phyloP scores from a whole-genome alignment of 202 grass and related monocot genomes.

The Setaria viridis region DNA sequence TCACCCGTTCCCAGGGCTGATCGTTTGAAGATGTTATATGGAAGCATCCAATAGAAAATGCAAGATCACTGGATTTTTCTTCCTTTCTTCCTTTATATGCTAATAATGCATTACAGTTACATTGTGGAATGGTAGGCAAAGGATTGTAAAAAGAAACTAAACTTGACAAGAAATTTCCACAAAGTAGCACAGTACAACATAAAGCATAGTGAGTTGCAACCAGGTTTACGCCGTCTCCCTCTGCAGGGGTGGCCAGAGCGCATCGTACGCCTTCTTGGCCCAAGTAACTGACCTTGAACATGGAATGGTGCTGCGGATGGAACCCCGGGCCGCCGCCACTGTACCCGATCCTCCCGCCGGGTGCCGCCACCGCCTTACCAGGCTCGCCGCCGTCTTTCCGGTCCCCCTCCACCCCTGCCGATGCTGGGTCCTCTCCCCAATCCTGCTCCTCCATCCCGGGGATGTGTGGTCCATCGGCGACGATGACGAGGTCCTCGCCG shows the following conservation, averaged over 20 bases:
- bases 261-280: conserved; percentile 58
- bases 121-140: conserved; percentile 45
- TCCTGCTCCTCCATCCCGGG: conserved; percentile 79
- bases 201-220: conserved; percentile 67
- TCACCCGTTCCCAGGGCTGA: conserved; percentile 11
- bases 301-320: conserved; percentile 88
- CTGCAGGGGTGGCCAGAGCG: conserved; percentile 56
- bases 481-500: conserved; percentile 81
- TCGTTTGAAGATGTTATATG: conserved; percentile 35
- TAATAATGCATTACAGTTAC: conserved; percentile 68
- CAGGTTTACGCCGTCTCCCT: conserved; percentile 56
- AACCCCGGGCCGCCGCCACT: conserved; percentile 72
- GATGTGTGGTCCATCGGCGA: conserved; percentile 79
- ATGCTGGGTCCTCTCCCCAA: conserved; percentile 75
- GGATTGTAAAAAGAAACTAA: conserved; percentile 46
- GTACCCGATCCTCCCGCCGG: conserved; percentile 76
- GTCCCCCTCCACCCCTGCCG: conserved; percentile 61
- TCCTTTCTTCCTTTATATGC: conserved; percentile 53
- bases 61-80: conserved; percentile 42
- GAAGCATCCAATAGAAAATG: conserved; percentile 41
- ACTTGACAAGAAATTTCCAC: conserved; percentile 55
- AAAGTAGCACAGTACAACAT: conserved; percentile 50
- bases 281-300: conserved; percentile 96
- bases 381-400: conserved; percentile 71
- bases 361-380: conserved; percentile 48